phyloP scores from a whole-genome alignment of 2,329 filamentous ascomycete species.

The Purpureocillium lavendulum region DNA sequence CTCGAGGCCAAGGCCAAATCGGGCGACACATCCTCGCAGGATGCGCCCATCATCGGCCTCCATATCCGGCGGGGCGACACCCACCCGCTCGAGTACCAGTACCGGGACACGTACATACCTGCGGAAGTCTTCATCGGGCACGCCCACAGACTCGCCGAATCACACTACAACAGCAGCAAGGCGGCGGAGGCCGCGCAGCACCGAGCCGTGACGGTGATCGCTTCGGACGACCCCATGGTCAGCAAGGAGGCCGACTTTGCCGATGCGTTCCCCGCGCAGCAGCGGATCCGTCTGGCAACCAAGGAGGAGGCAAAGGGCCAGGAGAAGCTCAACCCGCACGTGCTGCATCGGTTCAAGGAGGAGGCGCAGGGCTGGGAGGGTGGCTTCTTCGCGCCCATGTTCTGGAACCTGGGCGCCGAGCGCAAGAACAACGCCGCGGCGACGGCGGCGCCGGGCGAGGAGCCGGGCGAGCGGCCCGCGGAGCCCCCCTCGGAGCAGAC shows the following conservation, averaged over 20 bases:
- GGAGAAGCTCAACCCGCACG: conserved; percentile 31
- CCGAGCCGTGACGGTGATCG: conserved; percentile 51
- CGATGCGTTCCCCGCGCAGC: conserved; percentile 55
- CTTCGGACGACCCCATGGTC: conserved; percentile 75
- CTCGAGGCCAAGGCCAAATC: conserved; percentile 40
- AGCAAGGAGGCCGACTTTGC: conserved; percentile 58
- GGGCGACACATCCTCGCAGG: conserved; percentile 29
- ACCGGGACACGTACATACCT: conserved; percentile 70
- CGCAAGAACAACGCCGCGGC: conserved; percentile 28
- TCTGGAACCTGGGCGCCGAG: conserved; percentile 63
- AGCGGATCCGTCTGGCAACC: conserved; percentile 66
- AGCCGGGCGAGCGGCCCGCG: conserved; percentile 11
- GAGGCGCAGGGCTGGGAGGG: conserved; percentile 81
- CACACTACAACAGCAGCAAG: conserved; percentile 32
- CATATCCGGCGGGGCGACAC: conserved; percentile 76
- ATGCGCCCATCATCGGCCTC: conserved; percentile 48
- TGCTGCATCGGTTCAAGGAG: conserved; percentile 61
- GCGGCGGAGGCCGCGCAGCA: conserved; percentile 25
- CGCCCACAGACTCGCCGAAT: conserved; percentile 47
- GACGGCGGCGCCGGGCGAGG: conserved; percentile 15
- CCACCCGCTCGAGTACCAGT: conserved; percentile 70
- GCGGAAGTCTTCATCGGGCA: conserved; percentile 56
- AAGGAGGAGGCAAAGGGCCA: conserved; percentile 34
- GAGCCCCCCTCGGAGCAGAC: conserved; percentile 40
- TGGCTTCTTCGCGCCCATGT: conserved; percentile 74